Evolutionary conservation across 306 rosid genomes (phyloP).

Genomic region (Vigna unguiculata): DNA sequence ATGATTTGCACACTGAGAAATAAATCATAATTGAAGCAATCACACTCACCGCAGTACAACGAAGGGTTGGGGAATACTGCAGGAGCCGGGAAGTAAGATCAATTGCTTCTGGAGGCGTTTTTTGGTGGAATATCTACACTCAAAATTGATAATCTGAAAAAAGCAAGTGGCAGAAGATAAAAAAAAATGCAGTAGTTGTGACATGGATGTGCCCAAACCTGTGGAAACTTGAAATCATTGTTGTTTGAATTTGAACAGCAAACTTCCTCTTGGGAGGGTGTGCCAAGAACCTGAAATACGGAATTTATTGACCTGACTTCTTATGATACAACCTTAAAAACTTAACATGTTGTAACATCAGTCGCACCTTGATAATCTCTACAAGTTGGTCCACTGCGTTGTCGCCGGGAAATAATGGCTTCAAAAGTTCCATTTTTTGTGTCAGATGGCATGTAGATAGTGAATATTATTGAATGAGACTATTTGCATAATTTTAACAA

Average conservation of each 20-base stretch:
- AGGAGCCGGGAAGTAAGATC: constrained; percentile 79
- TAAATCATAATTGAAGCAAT: constrained; percentile 12
- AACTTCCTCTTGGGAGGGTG: constrained; percentile 84
- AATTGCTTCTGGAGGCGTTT: constrained; percentile 89
- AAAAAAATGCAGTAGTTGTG: constrained; percentile 64
- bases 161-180: not conserved
- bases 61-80: constrained; percentile 85
- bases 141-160: constrained; percentile 28
- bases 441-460: constrained; percentile 27
- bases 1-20: not conserved
- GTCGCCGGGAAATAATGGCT: constrained; percentile 88
- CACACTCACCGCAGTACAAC: constrained; percentile 81
- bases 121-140: constrained; percentile 71
- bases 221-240: constrained; percentile 72
- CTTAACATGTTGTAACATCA: not conserved
- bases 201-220: constrained; percentile 58
- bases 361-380: constrained; percentile 78
- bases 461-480: not conserved
- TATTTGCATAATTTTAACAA: constrained; percentile 24
- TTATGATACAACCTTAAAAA: constrained; percentile 16
- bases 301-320: constrained; percentile 24
- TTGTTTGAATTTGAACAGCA: constrained; percentile 83
- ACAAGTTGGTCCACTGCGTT: constrained; percentile 88
- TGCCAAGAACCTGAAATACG: constrained; percentile 76
- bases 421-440: constrained; percentile 41